Conservation (phyloP, 2,329 filamentous ascomycete species). For the Apiospora malaysiana region DNA sequence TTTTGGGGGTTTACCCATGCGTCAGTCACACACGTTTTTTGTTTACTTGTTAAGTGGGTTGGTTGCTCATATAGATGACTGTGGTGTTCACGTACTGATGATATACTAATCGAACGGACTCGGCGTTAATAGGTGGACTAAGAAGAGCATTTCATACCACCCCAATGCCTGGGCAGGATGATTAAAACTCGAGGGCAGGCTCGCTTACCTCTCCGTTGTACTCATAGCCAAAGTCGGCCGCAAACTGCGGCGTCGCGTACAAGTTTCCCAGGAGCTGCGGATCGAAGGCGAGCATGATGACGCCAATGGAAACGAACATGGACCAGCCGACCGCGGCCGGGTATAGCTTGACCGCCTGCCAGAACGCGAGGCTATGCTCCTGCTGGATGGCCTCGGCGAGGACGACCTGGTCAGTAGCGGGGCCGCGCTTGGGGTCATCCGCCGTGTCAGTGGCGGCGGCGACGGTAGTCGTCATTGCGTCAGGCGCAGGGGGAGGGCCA, state of each 20-base stretch:
- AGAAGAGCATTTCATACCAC: no score
- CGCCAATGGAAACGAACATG: slow-evolving; percentile 62
- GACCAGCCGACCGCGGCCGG: slow-evolving; percentile 60
- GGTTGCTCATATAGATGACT: background rate
- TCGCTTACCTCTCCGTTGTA: slow-evolving; percentile 38
- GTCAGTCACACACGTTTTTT: no score
- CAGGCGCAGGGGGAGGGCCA: background rate
- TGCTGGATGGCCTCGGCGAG: slow-evolving; percentile 45
- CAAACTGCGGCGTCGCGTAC: slow-evolving; percentile 49
- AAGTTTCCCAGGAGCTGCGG: slow-evolving; percentile 68
- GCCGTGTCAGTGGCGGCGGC: slow-evolving; percentile 5
- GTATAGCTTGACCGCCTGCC: slow-evolving; percentile 48
- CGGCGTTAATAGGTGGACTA: no score
- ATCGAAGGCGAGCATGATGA: slow-evolving; percentile 69
- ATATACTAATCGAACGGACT: slow-evolving; percentile 37
- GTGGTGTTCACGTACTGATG: slow-evolving; percentile 35
- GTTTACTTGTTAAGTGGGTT: background rate
- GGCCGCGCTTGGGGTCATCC: background rate
- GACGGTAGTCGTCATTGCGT: background rate
- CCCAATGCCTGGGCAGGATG: no score
- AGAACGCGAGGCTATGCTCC: slow-evolving; percentile 48
- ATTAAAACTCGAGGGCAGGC: no score
- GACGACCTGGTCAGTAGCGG: slow-evolving; percentile 27
- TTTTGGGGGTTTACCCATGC: no score
- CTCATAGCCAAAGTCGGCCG: slow-evolving; percentile 40